Evolutionary conservation across 2,329 filamentous ascomycete species (phyloP).

Genomic region (Penicillium sclerotiorum): DNA sequence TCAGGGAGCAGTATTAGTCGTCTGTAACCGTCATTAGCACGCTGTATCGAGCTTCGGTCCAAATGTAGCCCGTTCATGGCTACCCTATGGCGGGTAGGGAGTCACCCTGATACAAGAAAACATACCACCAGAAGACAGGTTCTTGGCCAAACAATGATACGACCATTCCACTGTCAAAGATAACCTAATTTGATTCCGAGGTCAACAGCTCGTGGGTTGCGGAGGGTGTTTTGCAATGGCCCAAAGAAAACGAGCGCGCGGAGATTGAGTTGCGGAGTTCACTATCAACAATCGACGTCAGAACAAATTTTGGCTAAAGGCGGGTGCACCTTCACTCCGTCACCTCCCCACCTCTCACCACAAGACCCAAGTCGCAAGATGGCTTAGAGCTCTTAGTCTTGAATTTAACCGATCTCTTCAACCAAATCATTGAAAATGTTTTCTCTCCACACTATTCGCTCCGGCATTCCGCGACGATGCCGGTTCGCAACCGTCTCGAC

Average conservation of each 20-base stretch:
- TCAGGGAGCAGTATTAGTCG: neutral
- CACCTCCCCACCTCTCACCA: constrained; percentile 2
- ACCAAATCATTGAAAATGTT: constrained; percentile 16
- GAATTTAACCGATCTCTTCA: neutral
- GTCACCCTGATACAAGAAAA: neutral
- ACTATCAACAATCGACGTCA: constrained; percentile 33
- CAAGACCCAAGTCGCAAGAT: constrained; percentile 6
- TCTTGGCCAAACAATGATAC: no score
- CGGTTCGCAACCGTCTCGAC: constrained; percentile 12
- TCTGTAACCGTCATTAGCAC: neutral
- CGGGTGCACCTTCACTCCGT: constrained; percentile 1
- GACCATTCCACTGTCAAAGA: no score
- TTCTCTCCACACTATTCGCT: constrained; percentile 20
- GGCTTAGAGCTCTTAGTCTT: constrained; percentile 1
- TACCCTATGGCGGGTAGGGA: constrained; percentile 3
- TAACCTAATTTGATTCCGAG: no score
- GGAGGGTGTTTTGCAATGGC: neutral
- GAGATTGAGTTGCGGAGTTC: constrained; percentile 27
- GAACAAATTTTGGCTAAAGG: constrained; percentile 23
- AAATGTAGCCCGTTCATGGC: no score
- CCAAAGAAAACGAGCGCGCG: constrained; percentile 14
- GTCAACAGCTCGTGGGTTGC: neutral
- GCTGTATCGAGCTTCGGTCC: neutral
- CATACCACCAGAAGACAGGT: constrained; percentile 6
- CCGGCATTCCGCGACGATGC: constrained; percentile 18